A percentile compares a stretch with the other conserved stretches of the same genome.
Conservation (phyloP, 2,329 filamentous ascomycete species). For the Ophiostoma ips region DNA sequence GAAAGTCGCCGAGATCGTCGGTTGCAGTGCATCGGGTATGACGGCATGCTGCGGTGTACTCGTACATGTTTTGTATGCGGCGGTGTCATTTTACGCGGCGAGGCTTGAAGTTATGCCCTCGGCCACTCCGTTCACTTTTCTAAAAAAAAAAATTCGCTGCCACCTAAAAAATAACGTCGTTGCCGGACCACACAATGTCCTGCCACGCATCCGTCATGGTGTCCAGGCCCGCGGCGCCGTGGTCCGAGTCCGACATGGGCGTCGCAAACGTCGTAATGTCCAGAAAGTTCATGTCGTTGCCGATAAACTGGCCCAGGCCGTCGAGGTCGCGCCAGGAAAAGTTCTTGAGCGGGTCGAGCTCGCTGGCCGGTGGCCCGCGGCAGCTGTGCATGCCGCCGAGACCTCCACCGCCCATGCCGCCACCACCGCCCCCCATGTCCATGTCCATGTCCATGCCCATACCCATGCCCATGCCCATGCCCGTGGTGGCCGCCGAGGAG, state of each 20-base stretch:
- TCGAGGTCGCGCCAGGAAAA: constrained; percentile 9
- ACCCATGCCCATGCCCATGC: too few relatives aligned
- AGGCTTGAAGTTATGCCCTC: too few relatives aligned
- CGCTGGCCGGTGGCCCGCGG: not conserved
- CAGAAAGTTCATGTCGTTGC: constrained; percentile 7
- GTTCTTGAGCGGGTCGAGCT: constrained; percentile 5
- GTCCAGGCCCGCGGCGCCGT: constrained; percentile 2
- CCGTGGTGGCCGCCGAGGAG: not conserved
- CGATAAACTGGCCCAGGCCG: constrained; percentile 7
- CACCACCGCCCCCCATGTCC: too few relatives aligned
- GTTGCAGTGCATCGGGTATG: too few relatives aligned
- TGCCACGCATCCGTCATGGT: constrained; percentile 7
- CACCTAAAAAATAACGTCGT: constrained; percentile 5
- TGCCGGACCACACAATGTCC: constrained; percentile 8
- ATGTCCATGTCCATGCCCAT: not conserved
- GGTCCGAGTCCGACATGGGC: constrained; percentile 8
- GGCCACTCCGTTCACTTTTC: too few relatives aligned
- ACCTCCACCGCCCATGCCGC: not conserved
- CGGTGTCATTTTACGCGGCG: too few relatives aligned
- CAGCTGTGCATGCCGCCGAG: not conserved
- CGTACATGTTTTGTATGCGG: too few relatives aligned
- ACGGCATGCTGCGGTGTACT: too few relatives aligned
- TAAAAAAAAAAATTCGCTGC: not conserved
- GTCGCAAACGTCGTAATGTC: constrained; percentile 6
- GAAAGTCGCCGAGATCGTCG: too few relatives aligned